These are phyloP conservation scores for Amanita phalloides DNA, from an alignment of 768 basidiomycete species.

Conservation along the genomic window DNA sequence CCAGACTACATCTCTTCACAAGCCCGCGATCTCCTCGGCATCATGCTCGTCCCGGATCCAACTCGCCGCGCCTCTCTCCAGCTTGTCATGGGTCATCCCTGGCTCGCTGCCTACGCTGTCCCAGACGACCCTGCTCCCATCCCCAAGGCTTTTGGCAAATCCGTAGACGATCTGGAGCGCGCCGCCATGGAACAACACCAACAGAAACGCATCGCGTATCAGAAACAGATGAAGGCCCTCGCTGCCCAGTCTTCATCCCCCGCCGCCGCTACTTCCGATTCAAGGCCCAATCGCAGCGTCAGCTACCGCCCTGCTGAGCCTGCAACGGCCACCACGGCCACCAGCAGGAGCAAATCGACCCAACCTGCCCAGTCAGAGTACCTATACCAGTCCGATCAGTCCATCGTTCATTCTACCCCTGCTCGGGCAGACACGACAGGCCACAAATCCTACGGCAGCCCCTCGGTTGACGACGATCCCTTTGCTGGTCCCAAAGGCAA, in stretches of 20 bases:
- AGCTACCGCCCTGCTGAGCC: slow-evolving; percentile 43
- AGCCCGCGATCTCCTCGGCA: slow-evolving; percentile 73
- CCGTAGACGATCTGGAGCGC: slow-evolving; percentile 70
- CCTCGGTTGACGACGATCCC: slow-evolving; percentile 53
- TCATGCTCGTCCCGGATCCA: slow-evolving; percentile 95
- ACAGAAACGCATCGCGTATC: slow-evolving; percentile 72
- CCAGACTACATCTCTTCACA: slow-evolving; percentile 88
- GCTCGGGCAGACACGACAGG: slow-evolving; percentile 8
- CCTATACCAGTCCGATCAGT: slow-evolving; percentile 65
- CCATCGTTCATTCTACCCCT: slow-evolving; percentile 24
- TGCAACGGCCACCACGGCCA: slow-evolving; percentile 17
- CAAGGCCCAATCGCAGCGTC: slow-evolving; percentile 31
- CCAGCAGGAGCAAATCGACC: slow-evolving; percentile 42
- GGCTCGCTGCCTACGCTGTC: slow-evolving; percentile 59
- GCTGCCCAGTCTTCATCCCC: slow-evolving; percentile 18
- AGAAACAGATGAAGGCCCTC: slow-evolving; percentile 63
- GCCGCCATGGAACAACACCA: slow-evolving; percentile 79
- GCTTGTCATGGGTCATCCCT: slow-evolving; percentile 79
- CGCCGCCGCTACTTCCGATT: slow-evolving; percentile 9
- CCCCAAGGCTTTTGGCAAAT: slow-evolving; percentile 45
- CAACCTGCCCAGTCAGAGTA: slow-evolving; percentile 45
- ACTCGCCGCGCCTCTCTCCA: slow-evolving; percentile 63
- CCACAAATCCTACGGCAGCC: slow-evolving; percentile 21
- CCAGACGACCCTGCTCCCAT: slow-evolving; percentile 17
- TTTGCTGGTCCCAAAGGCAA: slow-evolving; percentile 33